A percentile compares a stretch with the other conserved stretches of the same genome.
Conservation (phyloP, 139 green algal genomes). For the Nannochloris sp. region DNA sequence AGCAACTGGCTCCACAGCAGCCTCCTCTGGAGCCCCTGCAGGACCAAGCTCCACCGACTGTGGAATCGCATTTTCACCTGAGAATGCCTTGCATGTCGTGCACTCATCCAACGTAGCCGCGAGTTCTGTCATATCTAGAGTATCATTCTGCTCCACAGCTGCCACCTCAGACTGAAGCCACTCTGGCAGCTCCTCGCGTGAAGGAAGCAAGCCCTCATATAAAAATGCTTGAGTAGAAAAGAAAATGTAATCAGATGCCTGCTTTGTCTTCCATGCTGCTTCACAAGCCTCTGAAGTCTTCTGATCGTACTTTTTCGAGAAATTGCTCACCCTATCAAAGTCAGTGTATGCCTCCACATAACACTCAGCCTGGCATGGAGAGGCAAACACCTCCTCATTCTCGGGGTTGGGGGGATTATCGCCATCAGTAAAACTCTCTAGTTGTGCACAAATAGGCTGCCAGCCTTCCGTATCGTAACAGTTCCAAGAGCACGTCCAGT, state of each 20-base stretch:
- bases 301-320: slow-evolving; percentile 5
- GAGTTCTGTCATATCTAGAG: not conserved
- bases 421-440: slow-evolving; percentile 1
- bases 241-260: slow-evolving; percentile 7
- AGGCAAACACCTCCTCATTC: not conserved
- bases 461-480: slow-evolving; percentile 5
- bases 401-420: not conserved
- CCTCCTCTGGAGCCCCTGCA: not conserved
- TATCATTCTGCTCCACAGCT: not conserved
- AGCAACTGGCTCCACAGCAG: not conserved
- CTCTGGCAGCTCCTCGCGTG: not conserved
- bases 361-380: slow-evolving; percentile 1
- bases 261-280: slow-evolving; percentile 1
- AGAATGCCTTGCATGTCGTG: slow-evolving; percentile 1
- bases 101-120: slow-evolving; percentile 1
- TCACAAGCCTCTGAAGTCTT: not conserved
- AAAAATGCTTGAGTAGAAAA: not conserved
- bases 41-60: not conserved
- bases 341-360: slow-evolving; percentile 6
- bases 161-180: slow-evolving; percentile 3
- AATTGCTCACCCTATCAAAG: not conserved
- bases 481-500: slow-evolving; percentile 5
- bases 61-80: not conserved
- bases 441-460: slow-evolving; percentile 1
- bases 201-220: not conserved